Conservation (phyloP, 73 alveolate species). For the Paramecium caudatum region DNA sequence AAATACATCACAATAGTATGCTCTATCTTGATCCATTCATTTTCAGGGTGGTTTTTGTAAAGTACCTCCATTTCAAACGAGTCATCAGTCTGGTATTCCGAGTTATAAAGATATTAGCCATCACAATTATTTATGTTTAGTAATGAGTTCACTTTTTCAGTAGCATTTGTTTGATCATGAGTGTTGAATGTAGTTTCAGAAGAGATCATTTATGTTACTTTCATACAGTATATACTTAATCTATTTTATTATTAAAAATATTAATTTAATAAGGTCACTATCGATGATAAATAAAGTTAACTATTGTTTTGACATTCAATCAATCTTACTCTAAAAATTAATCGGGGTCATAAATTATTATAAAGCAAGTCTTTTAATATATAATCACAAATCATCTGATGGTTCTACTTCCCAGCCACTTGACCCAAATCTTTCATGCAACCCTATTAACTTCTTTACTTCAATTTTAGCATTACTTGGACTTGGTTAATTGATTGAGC, state of each 20-base stretch:
- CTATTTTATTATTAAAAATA: too few relatives aligned
- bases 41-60: constrained; percentile 11
- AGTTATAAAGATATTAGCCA: constrained; percentile 13
- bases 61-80: constrained; percentile 48
- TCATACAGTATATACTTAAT: constrained; percentile 4
- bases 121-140: not conserved
- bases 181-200: constrained; percentile 31
- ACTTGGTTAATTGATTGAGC: constrained; percentile 10
- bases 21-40: constrained; percentile 51
- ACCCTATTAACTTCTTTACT: not conserved
- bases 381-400: not conserved
- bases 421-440: constrained; percentile 26
- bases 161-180: not conserved
- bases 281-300: too few relatives aligned
- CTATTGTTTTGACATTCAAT: too few relatives aligned
- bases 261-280: too few relatives aligned
- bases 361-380: too few relatives aligned
- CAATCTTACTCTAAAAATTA: too few relatives aligned
- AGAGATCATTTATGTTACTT: not conserved
- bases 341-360: too few relatives aligned
- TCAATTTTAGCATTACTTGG: constrained; percentile 1
- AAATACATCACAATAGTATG: not conserved
- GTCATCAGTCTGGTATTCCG: constrained; percentile 24
- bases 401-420: constrained; percentile 52
- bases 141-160: not conserved